Conservation (phyloP, 164 flowering plant species). For the Annona cherimola region DNA sequence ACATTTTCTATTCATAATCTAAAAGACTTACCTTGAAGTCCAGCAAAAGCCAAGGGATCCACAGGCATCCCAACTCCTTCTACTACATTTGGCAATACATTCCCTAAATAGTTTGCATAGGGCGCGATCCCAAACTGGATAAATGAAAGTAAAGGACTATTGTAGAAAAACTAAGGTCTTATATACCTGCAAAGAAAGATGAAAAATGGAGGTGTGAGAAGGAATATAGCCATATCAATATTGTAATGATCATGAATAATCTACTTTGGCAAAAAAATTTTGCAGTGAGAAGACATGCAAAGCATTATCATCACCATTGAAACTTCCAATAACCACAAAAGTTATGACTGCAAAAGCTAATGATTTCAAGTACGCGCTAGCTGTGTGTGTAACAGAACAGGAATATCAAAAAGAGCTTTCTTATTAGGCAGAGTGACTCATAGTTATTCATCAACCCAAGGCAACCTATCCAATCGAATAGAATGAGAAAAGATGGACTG, state of each 20-base stretch:
- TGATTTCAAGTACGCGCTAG: slow-evolving; percentile 88
- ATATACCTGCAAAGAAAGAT: slow-evolving; percentile 55
- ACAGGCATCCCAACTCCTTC: slow-evolving; percentile 98
- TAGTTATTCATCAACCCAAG: slow-evolving; percentile 92
- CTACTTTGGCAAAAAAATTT: neutral
- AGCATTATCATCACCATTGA: too few species aligned
- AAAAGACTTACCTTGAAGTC: slow-evolving; percentile 91
- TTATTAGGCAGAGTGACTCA: slow-evolving; percentile 87
- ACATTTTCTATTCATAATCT: too few species aligned
- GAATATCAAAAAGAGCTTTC: slow-evolving; percentile 91
- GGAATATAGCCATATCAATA: too few species aligned
- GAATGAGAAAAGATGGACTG: too few species aligned
- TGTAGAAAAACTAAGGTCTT: slow-evolving; percentile 87
- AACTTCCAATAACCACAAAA: slow-evolving; percentile 86
- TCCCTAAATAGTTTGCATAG: slow-evolving; percentile 87
- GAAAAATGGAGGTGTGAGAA: neutral
- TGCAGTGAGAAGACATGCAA: slow-evolving; percentile 54
- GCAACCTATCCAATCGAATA: slow-evolving; percentile 96
- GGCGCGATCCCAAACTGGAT: slow-evolving; percentile 85
- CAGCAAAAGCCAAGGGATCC: slow-evolving; percentile 97
- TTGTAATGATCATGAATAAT: neutral
- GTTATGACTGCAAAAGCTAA: slow-evolving; percentile 69
- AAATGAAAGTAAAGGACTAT: slow-evolving; percentile 88
- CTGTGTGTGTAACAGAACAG: slow-evolving; percentile 94
- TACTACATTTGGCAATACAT: too few species aligned